Conservation (phyloP, 2,329 filamentous ascomycete species). For the Tolypocladium sp. region DNA sequence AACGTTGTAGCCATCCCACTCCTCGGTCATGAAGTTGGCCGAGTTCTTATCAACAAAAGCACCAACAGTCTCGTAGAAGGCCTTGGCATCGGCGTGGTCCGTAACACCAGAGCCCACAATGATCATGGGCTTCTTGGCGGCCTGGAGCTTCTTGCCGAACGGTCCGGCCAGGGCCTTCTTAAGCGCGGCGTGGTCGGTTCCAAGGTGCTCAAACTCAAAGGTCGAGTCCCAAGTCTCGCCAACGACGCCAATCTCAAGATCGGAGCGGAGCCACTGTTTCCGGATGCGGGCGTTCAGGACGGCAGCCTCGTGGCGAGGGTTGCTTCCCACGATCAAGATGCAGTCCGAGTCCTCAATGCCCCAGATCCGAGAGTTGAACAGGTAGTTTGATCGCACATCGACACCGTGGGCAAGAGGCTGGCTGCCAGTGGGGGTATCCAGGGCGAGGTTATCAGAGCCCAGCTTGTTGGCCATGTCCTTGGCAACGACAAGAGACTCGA, state of each 20-base stretch:
- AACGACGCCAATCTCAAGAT: conserved; percentile 85
- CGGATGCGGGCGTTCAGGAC: conserved; percentile 93
- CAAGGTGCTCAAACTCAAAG: conserved; percentile 90
- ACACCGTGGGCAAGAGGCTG: conserved; percentile 83
- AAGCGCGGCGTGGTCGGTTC: conserved; percentile 66
- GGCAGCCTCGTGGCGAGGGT: conserved; percentile 89
- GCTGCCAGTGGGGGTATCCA: conserved; percentile 80
- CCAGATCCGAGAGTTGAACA: conserved; percentile 92
- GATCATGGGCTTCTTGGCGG: conserved; percentile 91
- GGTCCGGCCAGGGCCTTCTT: conserved; percentile 77
- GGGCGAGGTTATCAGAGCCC: conserved; percentile 87
- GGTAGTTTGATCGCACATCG: conserved; percentile 88
- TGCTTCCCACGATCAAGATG: conserved; percentile 88
- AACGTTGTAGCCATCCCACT: conserved; percentile 98
- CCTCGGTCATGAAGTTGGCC: conserved; percentile 73
- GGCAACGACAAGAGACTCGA: conserved; percentile 88
- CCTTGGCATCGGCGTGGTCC: conserved; percentile 84
- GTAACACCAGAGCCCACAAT: conserved; percentile 87
- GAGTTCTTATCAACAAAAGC: conserved; percentile 90
- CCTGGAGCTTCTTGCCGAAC: conserved; percentile 86
- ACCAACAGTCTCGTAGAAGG: conserved; percentile 86
- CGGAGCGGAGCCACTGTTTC: conserved; percentile 95
- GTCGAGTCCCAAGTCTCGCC: conserved; percentile 89
- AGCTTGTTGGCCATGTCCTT: conserved; percentile 97
- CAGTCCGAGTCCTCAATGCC: conserved; percentile 90